Conservation (phyloP, 2,329 filamentous ascomycete species). For the Aspergillus quadrilineatus region DNA sequence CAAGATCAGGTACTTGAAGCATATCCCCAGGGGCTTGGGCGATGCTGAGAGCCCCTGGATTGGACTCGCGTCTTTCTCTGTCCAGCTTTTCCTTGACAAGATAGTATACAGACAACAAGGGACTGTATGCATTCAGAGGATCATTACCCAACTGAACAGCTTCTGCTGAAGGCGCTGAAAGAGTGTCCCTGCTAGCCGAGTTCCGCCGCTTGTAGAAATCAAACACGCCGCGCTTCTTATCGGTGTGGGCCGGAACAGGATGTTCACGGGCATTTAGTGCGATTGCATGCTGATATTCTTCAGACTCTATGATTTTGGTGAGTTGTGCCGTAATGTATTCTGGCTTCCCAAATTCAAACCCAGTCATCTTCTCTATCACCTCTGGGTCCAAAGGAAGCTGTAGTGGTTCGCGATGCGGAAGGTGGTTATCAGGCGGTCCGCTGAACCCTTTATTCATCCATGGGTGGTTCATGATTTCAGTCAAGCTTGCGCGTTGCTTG, state of each 20-base stretch:
- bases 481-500: conserved; percentile 76
- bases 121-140: conserved; percentile 89
- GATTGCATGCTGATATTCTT: conserved; percentile 89
- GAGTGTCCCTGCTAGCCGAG: conserved; percentile 84
- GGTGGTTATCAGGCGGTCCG: conserved; percentile 81
- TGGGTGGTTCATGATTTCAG: conserved; percentile 90
- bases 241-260: conserved; percentile 58
- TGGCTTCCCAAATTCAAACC: conserved; percentile 91
- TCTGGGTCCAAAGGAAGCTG: conserved; percentile 77
- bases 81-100: conserved; percentile 94
- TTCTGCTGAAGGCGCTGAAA: conserved; percentile 80
- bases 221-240: conserved; percentile 87
- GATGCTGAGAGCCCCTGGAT: conserved; percentile 59
- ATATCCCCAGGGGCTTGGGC: conserved; percentile 58
- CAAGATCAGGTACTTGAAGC: conserved; percentile 69
- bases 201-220: conserved; percentile 96
- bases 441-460: conserved; percentile 95
- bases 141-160: conserved; percentile 79
- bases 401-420: conserved; percentile 81
- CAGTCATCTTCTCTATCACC: conserved; percentile 90
- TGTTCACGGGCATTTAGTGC: conserved; percentile 68
- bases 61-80: conserved; percentile 63
- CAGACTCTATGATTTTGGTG: conserved; percentile 82
- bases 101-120: conserved; percentile 90
- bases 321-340: conserved; percentile 81